A percentile compares a stretch with the other conserved stretches of the same genome.
Conservation (phyloP, 2,329 filamentous ascomycete species). For the Bipolaris sorokiniana region DNA sequence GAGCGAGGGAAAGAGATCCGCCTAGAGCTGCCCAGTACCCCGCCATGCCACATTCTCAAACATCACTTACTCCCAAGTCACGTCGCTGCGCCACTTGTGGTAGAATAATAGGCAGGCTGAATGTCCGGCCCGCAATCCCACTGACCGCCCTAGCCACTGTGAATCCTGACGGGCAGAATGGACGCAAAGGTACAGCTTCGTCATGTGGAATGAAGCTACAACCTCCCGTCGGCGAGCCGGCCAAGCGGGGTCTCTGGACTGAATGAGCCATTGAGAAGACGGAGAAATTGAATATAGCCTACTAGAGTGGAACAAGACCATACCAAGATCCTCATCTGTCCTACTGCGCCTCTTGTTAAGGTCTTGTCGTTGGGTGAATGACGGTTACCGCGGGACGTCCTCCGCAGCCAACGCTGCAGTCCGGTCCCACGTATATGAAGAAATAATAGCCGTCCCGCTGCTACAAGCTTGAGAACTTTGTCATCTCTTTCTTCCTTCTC, state of each 20-base stretch:
- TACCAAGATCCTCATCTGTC: constrained; percentile 30
- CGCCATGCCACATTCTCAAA: constrained; percentile 19
- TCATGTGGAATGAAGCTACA: constrained; percentile 29
- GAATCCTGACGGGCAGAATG: constrained; percentile 39
- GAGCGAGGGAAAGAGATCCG: constrained; percentile 9
- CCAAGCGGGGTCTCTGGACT: constrained; percentile 23
- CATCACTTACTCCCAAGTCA: constrained; percentile 15
- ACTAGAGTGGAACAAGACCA: constrained; percentile 22
- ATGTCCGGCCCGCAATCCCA: constrained; percentile 46
- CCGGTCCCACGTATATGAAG: constrained; percentile 40
- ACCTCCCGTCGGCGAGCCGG: constrained; percentile 20
- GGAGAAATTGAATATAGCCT: constrained; percentile 28
- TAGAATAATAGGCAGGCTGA: constrained; percentile 42
- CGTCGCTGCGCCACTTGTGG: constrained; percentile 16
- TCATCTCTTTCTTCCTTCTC: neutral
- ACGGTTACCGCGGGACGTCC: constrained; percentile 48
- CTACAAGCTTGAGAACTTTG: constrained; percentile 10
- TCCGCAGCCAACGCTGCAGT: constrained; percentile 38
- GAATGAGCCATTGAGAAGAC: constrained; percentile 27
- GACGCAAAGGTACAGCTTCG: constrained; percentile 29
- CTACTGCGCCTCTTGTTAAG: constrained; percentile 33
- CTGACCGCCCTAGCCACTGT: constrained; percentile 42
- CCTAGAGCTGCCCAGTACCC: constrained; percentile 24
- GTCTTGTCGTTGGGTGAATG: constrained; percentile 37
- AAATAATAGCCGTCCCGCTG: constrained; percentile 27